These are phyloP conservation scores for Eurotiales sp. DNA, from an alignment of 2,329 filamentous ascomycete species.

Conservation along the genomic window DNA sequence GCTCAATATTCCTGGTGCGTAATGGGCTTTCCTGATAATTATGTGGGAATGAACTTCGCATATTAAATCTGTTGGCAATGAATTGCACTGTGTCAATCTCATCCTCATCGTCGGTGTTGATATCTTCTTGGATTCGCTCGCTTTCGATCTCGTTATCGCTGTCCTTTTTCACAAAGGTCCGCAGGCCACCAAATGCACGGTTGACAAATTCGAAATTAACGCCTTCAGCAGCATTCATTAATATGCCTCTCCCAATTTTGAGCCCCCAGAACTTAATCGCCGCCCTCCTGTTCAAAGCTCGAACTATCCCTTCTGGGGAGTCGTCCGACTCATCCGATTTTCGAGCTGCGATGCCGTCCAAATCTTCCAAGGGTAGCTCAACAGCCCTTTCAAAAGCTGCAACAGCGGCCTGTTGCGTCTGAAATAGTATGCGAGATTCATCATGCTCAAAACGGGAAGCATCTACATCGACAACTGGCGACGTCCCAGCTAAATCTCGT, in stretches of 20 bases:
- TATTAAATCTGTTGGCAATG: constrained; percentile 3
- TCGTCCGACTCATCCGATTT: constrained; percentile 13
- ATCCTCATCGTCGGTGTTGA: constrained; percentile 46
- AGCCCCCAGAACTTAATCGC: constrained; percentile 54
- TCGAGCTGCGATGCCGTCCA: constrained; percentile 40
- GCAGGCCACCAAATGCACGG: constrained; percentile 59
- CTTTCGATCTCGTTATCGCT: constrained; percentile 41
- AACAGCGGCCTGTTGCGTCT: constrained; percentile 53
- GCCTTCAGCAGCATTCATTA: constrained; percentile 55
- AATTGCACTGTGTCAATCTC: constrained; percentile 36
- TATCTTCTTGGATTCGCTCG: constrained; percentile 48
- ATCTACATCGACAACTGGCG: constrained; percentile 54
- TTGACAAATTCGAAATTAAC: constrained; percentile 58
- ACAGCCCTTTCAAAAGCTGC: constrained; percentile 54
- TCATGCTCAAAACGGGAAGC: constrained; percentile 57
- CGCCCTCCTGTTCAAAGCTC: constrained; percentile 31
- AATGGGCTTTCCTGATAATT: too few relatives aligned
- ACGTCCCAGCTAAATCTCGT: constrained; percentile 48
- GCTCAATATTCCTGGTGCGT: too few relatives aligned
- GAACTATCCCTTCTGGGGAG: constrained; percentile 24
- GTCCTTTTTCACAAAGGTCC: constrained; percentile 39
- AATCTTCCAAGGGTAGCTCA: constrained; percentile 50
- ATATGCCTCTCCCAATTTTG: constrained; percentile 56
- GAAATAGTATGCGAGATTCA: constrained; percentile 50
- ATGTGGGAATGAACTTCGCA: neutral